Base-by-base conservation (phyloP, 2,329 filamentous ascomycete genomes). In the Aspergillus arachidicola region DNA sequence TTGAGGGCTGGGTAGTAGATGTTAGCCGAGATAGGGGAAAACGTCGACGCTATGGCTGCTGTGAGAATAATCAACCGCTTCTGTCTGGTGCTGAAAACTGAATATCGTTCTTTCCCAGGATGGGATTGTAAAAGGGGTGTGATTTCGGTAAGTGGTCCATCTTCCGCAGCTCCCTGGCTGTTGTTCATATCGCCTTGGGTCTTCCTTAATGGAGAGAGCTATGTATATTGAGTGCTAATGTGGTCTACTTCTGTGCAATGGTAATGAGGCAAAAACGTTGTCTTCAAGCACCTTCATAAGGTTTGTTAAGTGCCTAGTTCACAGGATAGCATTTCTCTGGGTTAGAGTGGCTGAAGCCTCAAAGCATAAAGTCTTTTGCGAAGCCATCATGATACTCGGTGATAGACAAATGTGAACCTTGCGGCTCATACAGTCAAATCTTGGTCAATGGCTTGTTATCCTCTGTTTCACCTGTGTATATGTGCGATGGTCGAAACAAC, bases 1-100 rank as follows among this genome's bases (percentile, higher is more conserved):
- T 74, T 74, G 9, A 82, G 68, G 4, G 79, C 72, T 2, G 80
- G 81, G 45, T 81, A 75, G 66, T 82, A 83, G 46, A 82, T 81
- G 60, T 79, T 79, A 6, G 78, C 75, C 0, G 78, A 78, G 0
- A 83, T 66, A 3, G 79, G 79, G 0, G 78, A 79, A 64, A 82
- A 81, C 45, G 78, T 74, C 1, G 78, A 79, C 10, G 75, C 79
- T 30, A 79, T 69, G 1, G 78, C 72, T 3, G 79, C 78, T 55
- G 77, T 71, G 19, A 77, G 67, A 34, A 80, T 71, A 23, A 80
- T 78, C 21, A 76, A 69, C 14, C 70, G 66, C 63, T 79, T 80
- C 61, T 78, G 72, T 16, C 58, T 59, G 11, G 58, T 64, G 1
- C 72, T 74, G 62, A 80, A 79, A 12, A 74, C 62, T 0, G 75